A percentile compares a stretch with the other conserved stretches of the same genome.
Conservation (phyloP, 1,139 yeast genomes). For the Arxiozyma telluris region DNA sequence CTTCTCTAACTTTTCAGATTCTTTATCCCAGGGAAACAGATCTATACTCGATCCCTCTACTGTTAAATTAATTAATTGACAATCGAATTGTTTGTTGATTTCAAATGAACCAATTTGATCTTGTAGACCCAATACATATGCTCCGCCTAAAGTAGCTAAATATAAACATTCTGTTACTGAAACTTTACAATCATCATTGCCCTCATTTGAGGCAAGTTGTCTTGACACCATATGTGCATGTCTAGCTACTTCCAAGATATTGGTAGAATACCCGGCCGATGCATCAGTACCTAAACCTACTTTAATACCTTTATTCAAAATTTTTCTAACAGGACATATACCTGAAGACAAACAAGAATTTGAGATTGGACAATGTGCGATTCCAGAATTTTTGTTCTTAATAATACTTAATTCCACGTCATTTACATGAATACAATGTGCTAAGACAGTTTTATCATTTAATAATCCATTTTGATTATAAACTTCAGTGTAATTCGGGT, state of each 20-base stretch:
- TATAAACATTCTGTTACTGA: conserved; percentile 64
- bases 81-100: conserved; percentile 74
- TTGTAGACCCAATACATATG: conserved; percentile 58
- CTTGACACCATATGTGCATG: conserved; percentile 79
- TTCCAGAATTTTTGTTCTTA: conserved; percentile 49
- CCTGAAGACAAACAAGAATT: conserved; percentile 87
- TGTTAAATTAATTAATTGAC: conserved; percentile 62
- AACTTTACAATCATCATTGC: conserved; percentile 43
- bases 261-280: conserved; percentile 83
- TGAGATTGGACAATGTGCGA: conserved; percentile 90
- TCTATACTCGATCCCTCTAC: conserved; percentile 52
- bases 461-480: conserved; percentile 59
- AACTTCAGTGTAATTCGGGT: conserved; percentile 62
- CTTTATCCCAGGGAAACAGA: conserved; percentile 58
- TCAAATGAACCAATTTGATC: conserved; percentile 59
- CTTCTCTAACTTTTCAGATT: conserved; percentile 53
- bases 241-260: conserved; percentile 65
- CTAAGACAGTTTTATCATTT: conserved; percentile 61
- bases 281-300: conserved; percentile 88
- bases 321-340: conserved; percentile 72
- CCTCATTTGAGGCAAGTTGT: conserved; percentile 58
- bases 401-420: conserved; percentile 56
- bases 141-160: conserved; percentile 88
- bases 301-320: conserved; percentile 57
- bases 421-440: conserved; percentile 77